Evolutionary conservation across 805 yeast species (phyloP).

Genomic region (Yueomyces sp.): DNA sequence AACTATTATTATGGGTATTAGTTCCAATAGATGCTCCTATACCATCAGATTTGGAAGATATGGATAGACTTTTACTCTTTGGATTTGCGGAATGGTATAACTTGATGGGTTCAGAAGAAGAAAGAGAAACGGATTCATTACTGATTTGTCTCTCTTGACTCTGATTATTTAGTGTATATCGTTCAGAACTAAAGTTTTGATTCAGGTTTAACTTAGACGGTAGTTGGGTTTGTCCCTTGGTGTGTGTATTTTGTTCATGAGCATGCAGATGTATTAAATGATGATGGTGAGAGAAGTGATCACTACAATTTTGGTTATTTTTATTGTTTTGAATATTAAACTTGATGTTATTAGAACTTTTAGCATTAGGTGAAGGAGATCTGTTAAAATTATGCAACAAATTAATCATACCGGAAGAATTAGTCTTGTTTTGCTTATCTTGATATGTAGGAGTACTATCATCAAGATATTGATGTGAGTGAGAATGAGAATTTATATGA

Average conservation of each 20-base stretch:
- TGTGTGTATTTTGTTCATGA: conserved; percentile 1
- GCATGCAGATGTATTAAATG: conserved; percentile 5
- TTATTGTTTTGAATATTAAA: background rate
- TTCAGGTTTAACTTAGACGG: no score
- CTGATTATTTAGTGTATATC: no score
- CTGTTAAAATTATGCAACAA: background rate
- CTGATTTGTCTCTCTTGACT: no score
- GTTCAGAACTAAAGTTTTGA: no score
- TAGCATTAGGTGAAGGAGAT: background rate
- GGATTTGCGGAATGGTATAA: background rate
- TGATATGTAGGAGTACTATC: background rate
- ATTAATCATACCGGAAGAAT: no score
- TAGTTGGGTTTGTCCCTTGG: background rate
- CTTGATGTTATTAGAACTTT: background rate
- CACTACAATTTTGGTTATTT: background rate
- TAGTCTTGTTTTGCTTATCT: no score
- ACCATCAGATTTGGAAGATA: background rate
- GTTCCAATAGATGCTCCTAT: background rate
- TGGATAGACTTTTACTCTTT: background rate
- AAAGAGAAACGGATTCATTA: background rate
- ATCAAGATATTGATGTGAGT: conserved; percentile 6
- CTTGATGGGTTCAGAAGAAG: background rate
- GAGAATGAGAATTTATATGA: conserved; percentile 5
- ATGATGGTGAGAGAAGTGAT: conserved; percentile 1
- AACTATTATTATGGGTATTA: background rate